These are phyloP conservation scores for Hypoxylon sp. DNA, from an alignment of 2,329 filamentous ascomycete genomes.

Conservation along the genomic window DNA sequence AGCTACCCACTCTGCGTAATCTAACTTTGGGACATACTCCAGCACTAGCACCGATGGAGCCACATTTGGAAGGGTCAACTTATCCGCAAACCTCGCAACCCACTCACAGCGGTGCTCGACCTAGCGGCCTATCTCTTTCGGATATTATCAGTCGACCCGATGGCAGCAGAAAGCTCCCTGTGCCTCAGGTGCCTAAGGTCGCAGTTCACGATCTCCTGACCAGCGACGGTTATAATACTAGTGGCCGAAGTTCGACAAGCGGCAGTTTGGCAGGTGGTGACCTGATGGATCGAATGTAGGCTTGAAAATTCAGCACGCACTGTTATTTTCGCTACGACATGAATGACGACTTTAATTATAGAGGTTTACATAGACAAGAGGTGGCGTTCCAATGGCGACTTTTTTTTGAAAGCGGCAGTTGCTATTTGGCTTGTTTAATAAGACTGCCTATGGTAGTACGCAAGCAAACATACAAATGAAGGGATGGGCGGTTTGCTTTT, in stretches of 20 bases:
- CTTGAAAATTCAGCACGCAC: constrained; percentile 19
- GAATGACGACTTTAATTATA: constrained; percentile 54
- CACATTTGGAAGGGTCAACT: constrained; percentile 64
- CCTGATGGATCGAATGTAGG: constrained; percentile 69
- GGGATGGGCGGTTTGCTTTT: constrained; percentile 33
- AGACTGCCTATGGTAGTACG: constrained; percentile 41
- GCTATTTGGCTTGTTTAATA: constrained; percentile 47
- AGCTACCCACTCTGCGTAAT: constrained; percentile 87
- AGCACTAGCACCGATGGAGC: constrained; percentile 72
- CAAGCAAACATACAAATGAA: constrained; percentile 36
- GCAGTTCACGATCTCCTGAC: constrained; percentile 87
- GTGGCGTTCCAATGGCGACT: constrained; percentile 47
- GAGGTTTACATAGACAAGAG: constrained; percentile 53
- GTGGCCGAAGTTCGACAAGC: constrained; percentile 81
- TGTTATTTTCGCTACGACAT: constrained; percentile 45
- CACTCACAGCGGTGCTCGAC: constrained; percentile 67
- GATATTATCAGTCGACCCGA: constrained; percentile 95
- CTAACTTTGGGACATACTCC: constrained; percentile 70
- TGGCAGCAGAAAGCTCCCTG: constrained; percentile 88
- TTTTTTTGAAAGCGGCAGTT: constrained; percentile 37
- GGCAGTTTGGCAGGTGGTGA: constrained; percentile 84
- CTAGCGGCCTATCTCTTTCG: constrained; percentile 82
- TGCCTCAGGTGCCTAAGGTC: constrained; percentile 91
- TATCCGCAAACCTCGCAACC: constrained; percentile 65
- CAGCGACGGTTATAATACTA: constrained; percentile 75